Percentiles rank a stretch among this genome's conserved stretches.
These are phyloP conservation scores for Tolypocladium pustulatum DNA, from an alignment of 2,329 filamentous ascomycete genomes.

Conservation along the genomic window DNA sequence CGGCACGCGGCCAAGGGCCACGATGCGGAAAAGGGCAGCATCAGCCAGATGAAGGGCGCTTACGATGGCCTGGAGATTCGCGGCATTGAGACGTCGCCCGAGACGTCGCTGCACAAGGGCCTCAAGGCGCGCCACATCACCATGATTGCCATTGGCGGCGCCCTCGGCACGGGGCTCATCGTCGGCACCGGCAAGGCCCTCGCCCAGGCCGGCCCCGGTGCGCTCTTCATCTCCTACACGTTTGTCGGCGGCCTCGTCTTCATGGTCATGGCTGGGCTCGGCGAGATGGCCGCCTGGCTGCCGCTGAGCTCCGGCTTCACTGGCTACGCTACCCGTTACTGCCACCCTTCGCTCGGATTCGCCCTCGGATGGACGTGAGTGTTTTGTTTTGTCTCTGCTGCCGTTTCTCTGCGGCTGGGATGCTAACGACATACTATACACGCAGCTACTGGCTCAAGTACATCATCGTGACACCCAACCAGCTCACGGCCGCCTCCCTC, in stretches of 20 bases:
- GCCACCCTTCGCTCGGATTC: conserved; percentile 72
- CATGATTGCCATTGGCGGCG: conserved; percentile 62
- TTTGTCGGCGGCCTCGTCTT: conserved; percentile 64
- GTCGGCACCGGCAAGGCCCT: conserved; percentile 53
- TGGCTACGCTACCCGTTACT: conserved; percentile 69
- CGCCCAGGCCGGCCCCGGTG: conserved; percentile 46
- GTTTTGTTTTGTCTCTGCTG: background rate
- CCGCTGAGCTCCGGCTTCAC: conserved; percentile 71
- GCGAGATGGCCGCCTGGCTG: conserved; percentile 78
- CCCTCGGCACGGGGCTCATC: conserved; percentile 64
- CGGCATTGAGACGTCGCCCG: conserved; percentile 37
- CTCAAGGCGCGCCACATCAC: conserved; percentile 45
- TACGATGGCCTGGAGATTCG: conserved; percentile 25
- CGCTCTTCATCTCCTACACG: conserved; percentile 62
- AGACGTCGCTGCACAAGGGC: conserved; percentile 39
- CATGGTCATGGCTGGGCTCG: conserved; percentile 70
- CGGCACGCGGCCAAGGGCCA: conserved; percentile 4
- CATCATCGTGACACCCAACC: conserved; percentile 77
- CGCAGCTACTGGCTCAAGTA: conserved; percentile 60
- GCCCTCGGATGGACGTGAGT: conserved; percentile 61
- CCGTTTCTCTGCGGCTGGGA: no score
- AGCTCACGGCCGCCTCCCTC: conserved; percentile 68
- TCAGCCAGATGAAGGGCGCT: background rate
- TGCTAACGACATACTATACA: background rate
- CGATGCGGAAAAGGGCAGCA: conserved; percentile 11